phyloP scores from a whole-genome alignment of 2,329 filamentous ascomycete species.

The Alternaria metachromatica region DNA sequence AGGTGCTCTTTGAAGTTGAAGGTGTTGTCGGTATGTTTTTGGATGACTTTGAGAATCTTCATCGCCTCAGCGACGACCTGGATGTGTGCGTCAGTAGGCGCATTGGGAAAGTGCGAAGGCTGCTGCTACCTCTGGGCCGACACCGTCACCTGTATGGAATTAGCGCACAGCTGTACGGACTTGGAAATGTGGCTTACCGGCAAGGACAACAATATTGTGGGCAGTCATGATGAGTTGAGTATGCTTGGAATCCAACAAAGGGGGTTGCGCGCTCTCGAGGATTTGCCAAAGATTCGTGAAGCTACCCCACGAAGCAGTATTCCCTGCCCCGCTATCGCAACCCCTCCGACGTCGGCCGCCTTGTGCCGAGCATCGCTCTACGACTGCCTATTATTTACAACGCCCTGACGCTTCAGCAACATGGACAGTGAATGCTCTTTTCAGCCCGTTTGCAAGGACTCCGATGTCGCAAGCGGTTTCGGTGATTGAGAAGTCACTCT shows the following conservation, averaged over 20 bases:
- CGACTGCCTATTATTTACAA: neutral
- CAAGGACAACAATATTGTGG: conserved; percentile 52
- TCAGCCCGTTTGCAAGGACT: neutral
- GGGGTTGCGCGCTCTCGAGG: neutral
- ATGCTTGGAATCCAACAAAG: neutral
- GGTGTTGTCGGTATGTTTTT: conserved; percentile 74
- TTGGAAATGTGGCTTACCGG: conserved; percentile 36
- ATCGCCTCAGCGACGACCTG: conserved; percentile 84
- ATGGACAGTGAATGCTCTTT: neutral
- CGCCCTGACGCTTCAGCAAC: neutral
- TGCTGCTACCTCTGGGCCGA: conserved; percentile 50
- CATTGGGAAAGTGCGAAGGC: neutral
- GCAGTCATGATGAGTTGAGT: conserved; percentile 39
- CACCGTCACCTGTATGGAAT: conserved; percentile 47
- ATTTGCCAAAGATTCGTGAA: conserved; percentile 8
- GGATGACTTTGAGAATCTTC: conserved; percentile 83
- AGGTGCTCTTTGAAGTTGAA: conserved; percentile 93
- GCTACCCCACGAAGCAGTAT: conserved; percentile 9
- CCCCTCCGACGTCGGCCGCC: conserved; percentile 11
- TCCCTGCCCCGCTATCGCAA: conserved; percentile 7
- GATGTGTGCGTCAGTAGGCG: conserved; percentile 25
- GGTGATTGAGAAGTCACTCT: neutral
- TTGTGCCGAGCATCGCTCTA: conserved; percentile 2
- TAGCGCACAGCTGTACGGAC: conserved; percentile 10
- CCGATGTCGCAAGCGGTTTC: neutral